Evolutionary conservation across 2,329 filamentous ascomycete genomes (phyloP).

Genomic region (Penicillium sp.): DNA sequence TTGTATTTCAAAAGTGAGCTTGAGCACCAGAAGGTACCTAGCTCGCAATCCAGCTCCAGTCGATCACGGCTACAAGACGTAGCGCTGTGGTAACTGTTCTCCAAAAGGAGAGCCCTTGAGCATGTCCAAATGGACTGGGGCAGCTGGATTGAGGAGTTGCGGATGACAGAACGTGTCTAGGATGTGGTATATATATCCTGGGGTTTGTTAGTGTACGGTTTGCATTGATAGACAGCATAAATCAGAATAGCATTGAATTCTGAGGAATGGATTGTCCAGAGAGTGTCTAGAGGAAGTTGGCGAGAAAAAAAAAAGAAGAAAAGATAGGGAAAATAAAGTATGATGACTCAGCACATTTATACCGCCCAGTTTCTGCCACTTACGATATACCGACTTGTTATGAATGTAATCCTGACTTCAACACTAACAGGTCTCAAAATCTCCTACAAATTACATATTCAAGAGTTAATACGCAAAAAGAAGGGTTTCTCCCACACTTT

Average conservation of each 20-base stretch:
- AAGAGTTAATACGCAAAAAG: too few relatives aligned
- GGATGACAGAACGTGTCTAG: slow-evolving; percentile 2
- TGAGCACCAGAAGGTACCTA: slow-evolving; percentile 14
- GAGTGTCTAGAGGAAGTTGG: neutral
- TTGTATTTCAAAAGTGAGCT: slow-evolving; percentile 7
- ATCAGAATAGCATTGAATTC: slow-evolving; percentile 5
- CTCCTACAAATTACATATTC: too few relatives aligned
- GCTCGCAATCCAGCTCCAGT: slow-evolving; percentile 40
- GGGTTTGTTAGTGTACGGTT: neutral
- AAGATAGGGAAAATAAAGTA: neutral
- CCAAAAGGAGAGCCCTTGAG: slow-evolving; percentile 31
- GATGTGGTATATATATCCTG: neutral
- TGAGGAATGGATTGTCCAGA: neutral
- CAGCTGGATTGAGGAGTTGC: slow-evolving; percentile 39
- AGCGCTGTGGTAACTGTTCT: slow-evolving; percentile 38
- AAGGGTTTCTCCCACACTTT: too few relatives aligned
- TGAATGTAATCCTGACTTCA: too few relatives aligned
- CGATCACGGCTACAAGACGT: slow-evolving; percentile 44
- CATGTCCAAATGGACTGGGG: slow-evolving; percentile 24
- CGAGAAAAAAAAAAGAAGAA: neutral
- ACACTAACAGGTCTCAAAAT: neutral
- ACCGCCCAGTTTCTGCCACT: slow-evolving; percentile 1
- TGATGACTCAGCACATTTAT: neutral
- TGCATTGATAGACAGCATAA: neutral
- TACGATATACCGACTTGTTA: neutral